Evolutionary conservation across 2,329 filamentous ascomycete species (phyloP).

Genomic region (Claviceps capensis): DNA sequence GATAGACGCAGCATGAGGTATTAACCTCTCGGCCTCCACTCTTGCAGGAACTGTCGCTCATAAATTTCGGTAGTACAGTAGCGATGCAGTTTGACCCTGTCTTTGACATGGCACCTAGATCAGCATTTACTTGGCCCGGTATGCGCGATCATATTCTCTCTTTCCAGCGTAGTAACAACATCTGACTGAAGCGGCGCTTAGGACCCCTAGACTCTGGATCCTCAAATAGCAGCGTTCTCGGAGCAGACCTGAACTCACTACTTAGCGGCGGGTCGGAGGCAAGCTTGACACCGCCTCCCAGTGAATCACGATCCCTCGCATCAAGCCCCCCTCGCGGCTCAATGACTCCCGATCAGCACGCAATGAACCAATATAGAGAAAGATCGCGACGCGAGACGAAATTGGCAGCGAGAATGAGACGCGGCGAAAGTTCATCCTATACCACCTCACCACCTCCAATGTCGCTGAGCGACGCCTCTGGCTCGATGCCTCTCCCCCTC

Average conservation of each 20-base stretch:
- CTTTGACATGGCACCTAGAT: constrained; percentile 37
- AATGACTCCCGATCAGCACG: constrained; percentile 46
- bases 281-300: constrained; percentile 34
- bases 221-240: constrained; percentile 23
- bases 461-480: constrained; percentile 24
- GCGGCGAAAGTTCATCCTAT: constrained; percentile 34
- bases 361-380: constrained; percentile 47
- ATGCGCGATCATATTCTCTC: constrained; percentile 7
- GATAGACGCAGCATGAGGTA: constrained; percentile 24
- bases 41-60: background rate
- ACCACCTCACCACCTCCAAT: constrained; percentile 23
- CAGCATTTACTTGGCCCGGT: constrained; percentile 38
- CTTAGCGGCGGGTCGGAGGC: constrained; percentile 29
- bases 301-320: constrained; percentile 37
- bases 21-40: background rate
- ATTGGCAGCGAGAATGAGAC: constrained; percentile 33
- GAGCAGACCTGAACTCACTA: constrained; percentile 33
- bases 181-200: constrained; percentile 6
- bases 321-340: constrained; percentile 41
- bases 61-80: constrained; percentile 25
- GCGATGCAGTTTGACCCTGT: constrained; percentile 37
- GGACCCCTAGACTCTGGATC: constrained; percentile 22
- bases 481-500: constrained; percentile 30
- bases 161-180: background rate
- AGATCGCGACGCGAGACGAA: constrained; percentile 46